Conservation (phyloP, 805 yeast genomes). For the Candida sphagnicola region DNA sequence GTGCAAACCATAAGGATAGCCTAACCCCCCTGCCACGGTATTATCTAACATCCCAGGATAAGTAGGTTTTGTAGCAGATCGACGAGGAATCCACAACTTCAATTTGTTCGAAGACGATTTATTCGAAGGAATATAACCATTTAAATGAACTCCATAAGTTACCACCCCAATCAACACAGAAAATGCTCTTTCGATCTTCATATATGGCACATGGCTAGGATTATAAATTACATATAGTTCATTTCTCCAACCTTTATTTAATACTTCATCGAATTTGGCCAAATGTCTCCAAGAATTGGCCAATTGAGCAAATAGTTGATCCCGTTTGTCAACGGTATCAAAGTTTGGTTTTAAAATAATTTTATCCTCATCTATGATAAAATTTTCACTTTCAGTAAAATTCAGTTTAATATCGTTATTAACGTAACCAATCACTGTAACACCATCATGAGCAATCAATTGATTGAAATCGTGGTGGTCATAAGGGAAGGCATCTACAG, state of each 20-base stretch:
- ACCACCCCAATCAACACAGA: slow-evolving; percentile 80
- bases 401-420: slow-evolving; percentile 18
- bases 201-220: slow-evolving; percentile 52
- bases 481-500: slow-evolving; percentile 31
- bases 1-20: slow-evolving; percentile 66
- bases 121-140: slow-evolving; percentile 62
- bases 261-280: slow-evolving; percentile 24
- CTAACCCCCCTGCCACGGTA: slow-evolving; percentile 94
- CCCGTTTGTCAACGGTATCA: slow-evolving; percentile 39
- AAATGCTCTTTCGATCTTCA: slow-evolving; percentile 75
- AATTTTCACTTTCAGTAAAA: slow-evolving; percentile 13
- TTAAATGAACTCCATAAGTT: slow-evolving; percentile 86
- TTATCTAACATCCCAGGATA: slow-evolving; percentile 91
- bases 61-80: slow-evolving; percentile 76
- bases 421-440: slow-evolving; percentile 25
- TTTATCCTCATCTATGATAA: slow-evolving; percentile 18
- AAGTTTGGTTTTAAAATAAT: slow-evolving; percentile 25
- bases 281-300: slow-evolving; percentile 37
- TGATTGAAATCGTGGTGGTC: slow-evolving; percentile 14
- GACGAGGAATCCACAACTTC: slow-evolving; percentile 79
- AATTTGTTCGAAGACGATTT: slow-evolving; percentile 34
- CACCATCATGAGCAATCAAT: slow-evolving; percentile 27
- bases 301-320: slow-evolving; percentile 34
- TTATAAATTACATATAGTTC: slow-evolving; percentile 75
- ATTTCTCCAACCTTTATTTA: slow-evolving; percentile 72